Conservation (phyloP, 768 basidiomycete genomes). For the Glaciozyma martinii region DNA sequence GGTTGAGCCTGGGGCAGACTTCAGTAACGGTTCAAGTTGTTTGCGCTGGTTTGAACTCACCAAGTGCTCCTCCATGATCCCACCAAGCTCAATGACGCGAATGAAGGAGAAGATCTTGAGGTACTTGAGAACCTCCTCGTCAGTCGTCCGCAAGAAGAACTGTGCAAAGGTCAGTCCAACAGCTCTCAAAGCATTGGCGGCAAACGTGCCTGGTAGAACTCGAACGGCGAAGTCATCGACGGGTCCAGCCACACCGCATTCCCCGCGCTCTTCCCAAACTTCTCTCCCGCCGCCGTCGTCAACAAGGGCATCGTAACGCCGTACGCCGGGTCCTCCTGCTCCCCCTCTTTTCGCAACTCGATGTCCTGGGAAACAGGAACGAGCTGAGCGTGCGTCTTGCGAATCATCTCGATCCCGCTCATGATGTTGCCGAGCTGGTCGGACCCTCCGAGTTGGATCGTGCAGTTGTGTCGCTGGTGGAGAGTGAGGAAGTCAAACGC, state of each 20-base stretch:
- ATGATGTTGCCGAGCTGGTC: constrained; percentile 99
- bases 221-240: constrained; percentile 68
- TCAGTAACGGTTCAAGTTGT: not conserved
- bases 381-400: constrained; percentile 42
- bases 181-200: too few relatives aligned
- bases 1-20: constrained; percentile 34
- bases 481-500: constrained; percentile 88
- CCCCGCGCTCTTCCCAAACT: constrained; percentile 95
- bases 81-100: constrained; percentile 50
- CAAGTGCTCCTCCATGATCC: constrained; percentile 52
- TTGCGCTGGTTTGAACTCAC: constrained; percentile 40
- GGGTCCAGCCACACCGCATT: constrained; percentile 89
- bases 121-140: constrained; percentile 69
- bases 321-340: constrained; percentile 46
- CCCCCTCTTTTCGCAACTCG: constrained; percentile 2
- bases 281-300: constrained; percentile 78
- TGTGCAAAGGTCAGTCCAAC: constrained; percentile 37
- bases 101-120: constrained; percentile 76
- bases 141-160: constrained; percentile 81
- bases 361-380: constrained; percentile 9
- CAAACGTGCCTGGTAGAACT: constrained; percentile 87
- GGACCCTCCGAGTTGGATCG: constrained; percentile 86
- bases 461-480: constrained; percentile 55
- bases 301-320: constrained; percentile 91
- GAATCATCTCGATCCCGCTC: constrained; percentile 83